Evolutionary conservation across 371 early-diverging fungal species (phyloP), one percentile per base, ranked within the genome.

Genomic region (Apophysomyces trapeziformis): DNA sequence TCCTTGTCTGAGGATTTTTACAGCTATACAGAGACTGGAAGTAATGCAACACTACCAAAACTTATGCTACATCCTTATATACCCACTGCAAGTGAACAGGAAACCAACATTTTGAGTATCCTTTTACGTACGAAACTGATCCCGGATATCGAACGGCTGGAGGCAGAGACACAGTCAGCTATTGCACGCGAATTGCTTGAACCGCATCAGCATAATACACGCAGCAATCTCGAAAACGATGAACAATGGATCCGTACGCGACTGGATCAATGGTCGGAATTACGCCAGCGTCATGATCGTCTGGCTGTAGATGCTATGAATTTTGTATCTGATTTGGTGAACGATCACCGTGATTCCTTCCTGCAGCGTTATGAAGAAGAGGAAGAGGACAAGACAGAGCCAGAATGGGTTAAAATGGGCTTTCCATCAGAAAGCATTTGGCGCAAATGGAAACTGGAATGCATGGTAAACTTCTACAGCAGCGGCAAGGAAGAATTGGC

Each of bases 121-220:
- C 70, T 89, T 32, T 68, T 89, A 21, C 84, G 89, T 37, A 89
- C 89, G 14, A 89, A 89, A 57, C 74, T 87, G 60, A 85, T 86
- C 69, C 89, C 89, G 35, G 89, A 87, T 58, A 86, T 89, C 58
- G 89, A 89, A 65, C 70, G 76, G 39, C 57, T 85, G 43, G 87
- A 87, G 60, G 82, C 78, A 59, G 76, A 77, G 38, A 85, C 85
- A 50, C 81, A 79, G 63, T 78, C 77, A 9, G 80, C 83, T 5
- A 72, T 87, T 8, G 79, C 78, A n/a, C 71, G 67, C 7, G 80
- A 80, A 45, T 32, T 83, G 26, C 39, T 62, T 3, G 58, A 69
- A 5, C 70, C 70, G 18, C 43, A 56, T 1, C 54, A 38, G 13
- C 43, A 63, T 13, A 14, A 61, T 37, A 11, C 54, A n/a, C 54